Evolutionary conservation across 257 asterid genomes (phyloP), one percentile per base, ranked within the genome.

Genomic region (Schizonepeta tenuifolia): DNA sequence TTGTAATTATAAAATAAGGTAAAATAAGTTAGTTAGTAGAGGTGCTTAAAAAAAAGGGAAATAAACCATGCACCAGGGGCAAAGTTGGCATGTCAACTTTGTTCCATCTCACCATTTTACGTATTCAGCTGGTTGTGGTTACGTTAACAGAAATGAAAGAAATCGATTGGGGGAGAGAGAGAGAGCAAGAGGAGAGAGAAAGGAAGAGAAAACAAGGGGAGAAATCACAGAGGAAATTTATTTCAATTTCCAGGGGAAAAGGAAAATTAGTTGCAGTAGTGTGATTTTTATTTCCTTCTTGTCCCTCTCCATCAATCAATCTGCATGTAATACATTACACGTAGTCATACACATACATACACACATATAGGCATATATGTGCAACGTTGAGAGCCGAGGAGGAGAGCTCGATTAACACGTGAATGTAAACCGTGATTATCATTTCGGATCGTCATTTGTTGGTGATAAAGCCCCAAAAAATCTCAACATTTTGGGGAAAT

Each of bases 241-340:
- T 65, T 11, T 36, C 55, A 65, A 49, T 58, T 63, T 67, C 50
- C 63, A 21, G 55, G 17, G 67, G 10, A 41, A 50, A 36, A 47
- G 71, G 13, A 41, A 58, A 20, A 66, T 38, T 60, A 57, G 72
- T 67, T 53, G 78, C 75, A 61, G 26, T 67, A 70, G 70, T 77
- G 81, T 74, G 77, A 57, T 79, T 70, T 75, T 62, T 65, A 56
- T 69, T 74, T 69, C 49, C 83, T 76, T 82, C 76, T 55, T 65
- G 49, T 64, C 70, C 78, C 62, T 74, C 62, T 74, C 78, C 43
- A 44, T 58, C 65, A 35, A 44, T 58, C 65, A 35, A 61, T 69
- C 81, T 77, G 81, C 81, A 77, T 77, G 81, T 57, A 77, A 71
- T 77, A 31, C 53, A 65, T 40, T 62, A 38, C 26, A 73, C 74